Conservation (phyloP, 75 land plant genomes). For the Adiantum capillusveneris region DNA sequence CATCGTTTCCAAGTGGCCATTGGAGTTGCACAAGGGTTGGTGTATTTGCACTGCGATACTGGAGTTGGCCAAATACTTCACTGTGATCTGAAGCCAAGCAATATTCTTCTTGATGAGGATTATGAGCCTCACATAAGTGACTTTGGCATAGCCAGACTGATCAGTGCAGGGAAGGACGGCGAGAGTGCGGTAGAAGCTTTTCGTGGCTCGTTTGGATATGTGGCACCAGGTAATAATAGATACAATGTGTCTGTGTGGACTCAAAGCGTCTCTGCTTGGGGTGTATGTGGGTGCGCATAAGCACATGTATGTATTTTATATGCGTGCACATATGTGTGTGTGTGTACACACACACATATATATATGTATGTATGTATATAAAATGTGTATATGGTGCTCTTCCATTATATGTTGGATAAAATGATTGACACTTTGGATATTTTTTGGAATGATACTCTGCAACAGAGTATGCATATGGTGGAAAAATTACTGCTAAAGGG, state of each 20-base stretch:
- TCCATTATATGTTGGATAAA: neutral
- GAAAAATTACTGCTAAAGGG: slow-evolving; percentile 33
- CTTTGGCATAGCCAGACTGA: slow-evolving; percentile 11
- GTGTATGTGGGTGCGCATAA: neutral
- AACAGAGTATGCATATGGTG: slow-evolving; percentile 48
- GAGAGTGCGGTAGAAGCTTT: neutral
- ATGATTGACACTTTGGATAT: neutral
- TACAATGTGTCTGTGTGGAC: slow-evolving; percentile 44
- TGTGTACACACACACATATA: too few relatives aligned
- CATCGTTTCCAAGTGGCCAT: neutral
- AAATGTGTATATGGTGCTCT: too few relatives aligned
- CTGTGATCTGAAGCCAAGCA: slow-evolving; percentile 14
- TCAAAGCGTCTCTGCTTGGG: slow-evolving; percentile 26
- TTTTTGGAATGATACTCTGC: neutral
- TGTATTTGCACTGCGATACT: slow-evolving; percentile 3
- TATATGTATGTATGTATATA: too few relatives aligned
- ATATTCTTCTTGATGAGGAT: slow-evolving; percentile 13
- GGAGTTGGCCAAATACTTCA: slow-evolving; percentile 5
- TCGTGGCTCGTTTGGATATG: neutral
- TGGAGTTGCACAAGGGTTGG: neutral
- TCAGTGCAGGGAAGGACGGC: neutral
- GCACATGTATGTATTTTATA: too few relatives aligned
- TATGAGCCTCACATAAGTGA: slow-evolving; percentile 4
- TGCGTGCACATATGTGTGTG: too few relatives aligned
- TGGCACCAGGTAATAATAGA: slow-evolving; percentile 14